phyloP scores from a whole-genome alignment of 2,329 filamentous ascomycete species.

The Rhexocercosporidium sp. region DNA sequence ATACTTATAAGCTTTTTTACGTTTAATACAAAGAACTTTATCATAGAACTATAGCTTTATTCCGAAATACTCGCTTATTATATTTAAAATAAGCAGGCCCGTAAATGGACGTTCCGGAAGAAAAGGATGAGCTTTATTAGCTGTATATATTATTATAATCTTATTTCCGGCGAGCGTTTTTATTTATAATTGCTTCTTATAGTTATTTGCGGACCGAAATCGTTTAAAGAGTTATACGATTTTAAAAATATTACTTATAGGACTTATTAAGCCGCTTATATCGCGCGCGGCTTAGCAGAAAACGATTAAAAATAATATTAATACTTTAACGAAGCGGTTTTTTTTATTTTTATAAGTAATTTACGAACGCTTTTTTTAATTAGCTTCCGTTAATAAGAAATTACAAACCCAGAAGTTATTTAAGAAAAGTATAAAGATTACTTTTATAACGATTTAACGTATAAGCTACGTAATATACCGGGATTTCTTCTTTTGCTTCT shows the following conservation, averaged over 20 bases:
- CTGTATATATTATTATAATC: not conserved
- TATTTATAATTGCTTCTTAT: too few species aligned
- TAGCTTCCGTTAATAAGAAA: not conserved
- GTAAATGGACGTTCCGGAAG: not conserved
- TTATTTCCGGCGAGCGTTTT: too few species aligned
- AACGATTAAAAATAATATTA: too few species aligned
- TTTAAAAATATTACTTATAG: not conserved
- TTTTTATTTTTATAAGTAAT: not conserved
- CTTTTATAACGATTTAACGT: not conserved
- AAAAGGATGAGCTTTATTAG: not conserved
- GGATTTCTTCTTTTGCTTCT: not conserved
- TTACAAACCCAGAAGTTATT: not conserved
- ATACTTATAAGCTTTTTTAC: not conserved
- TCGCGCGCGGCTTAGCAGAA: not conserved
- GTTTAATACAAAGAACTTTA: not conserved
- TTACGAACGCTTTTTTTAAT: not conserved
- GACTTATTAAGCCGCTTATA: not conserved
- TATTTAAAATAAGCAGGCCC: not conserved
- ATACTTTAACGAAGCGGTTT: not conserved
- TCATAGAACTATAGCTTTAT: not conserved
- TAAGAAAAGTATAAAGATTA: not conserved
- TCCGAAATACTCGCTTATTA: not conserved
- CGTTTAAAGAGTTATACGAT: not conserved
- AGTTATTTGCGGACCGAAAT: not conserved
- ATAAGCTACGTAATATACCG: not conserved